phyloP scores from a whole-genome alignment of 441 rosid species.

The Erodium texanum region DNA sequence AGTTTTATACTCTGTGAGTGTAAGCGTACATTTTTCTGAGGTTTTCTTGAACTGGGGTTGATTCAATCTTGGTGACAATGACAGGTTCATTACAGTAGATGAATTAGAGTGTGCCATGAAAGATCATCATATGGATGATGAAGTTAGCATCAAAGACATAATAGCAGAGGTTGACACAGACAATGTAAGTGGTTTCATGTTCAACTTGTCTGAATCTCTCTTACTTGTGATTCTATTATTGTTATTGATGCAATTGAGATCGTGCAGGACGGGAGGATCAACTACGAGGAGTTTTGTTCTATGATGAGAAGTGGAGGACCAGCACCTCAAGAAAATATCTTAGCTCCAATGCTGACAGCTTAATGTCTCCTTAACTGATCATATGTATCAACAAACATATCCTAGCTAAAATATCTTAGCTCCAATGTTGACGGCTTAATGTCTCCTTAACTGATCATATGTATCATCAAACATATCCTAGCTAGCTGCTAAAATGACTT shows the following conservation, averaged over 20 bases:
- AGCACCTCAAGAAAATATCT: constrained; percentile 29
- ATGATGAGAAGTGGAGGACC: constrained; percentile 81
- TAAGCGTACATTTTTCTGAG: too few species aligned
- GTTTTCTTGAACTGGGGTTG: too few species aligned
- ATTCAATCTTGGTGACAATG: constrained; percentile 1
- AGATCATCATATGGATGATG: constrained; percentile 78
- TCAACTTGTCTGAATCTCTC: not conserved
- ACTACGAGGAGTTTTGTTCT: constrained; percentile 76
- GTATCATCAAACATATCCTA: constrained; percentile 1
- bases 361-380: not conserved
- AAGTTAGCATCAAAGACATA: constrained; percentile 59
- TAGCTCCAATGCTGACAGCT: constrained; percentile 17
- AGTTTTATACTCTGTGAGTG: too few species aligned
- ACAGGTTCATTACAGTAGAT: constrained; percentile 61
- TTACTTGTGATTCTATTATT: not conserved
- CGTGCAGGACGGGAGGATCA: constrained; percentile 76
- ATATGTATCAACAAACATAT: not conserved
- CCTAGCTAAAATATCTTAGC: constrained; percentile 7
- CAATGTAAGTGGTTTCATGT: constrained; percentile 44
- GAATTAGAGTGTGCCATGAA: constrained; percentile 74
- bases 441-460: not conserved
- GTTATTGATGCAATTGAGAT: constrained; percentile 11
- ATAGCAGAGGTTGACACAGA: constrained; percentile 83
- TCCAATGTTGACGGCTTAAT: constrained; percentile 4
- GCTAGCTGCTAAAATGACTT: not conserved